A percentile compares a stretch with the other conserved stretches of the same genome.
Evolutionary conservation across 345 rosid genomes (phyloP).

Genomic region (Citropsis articulata): DNA sequence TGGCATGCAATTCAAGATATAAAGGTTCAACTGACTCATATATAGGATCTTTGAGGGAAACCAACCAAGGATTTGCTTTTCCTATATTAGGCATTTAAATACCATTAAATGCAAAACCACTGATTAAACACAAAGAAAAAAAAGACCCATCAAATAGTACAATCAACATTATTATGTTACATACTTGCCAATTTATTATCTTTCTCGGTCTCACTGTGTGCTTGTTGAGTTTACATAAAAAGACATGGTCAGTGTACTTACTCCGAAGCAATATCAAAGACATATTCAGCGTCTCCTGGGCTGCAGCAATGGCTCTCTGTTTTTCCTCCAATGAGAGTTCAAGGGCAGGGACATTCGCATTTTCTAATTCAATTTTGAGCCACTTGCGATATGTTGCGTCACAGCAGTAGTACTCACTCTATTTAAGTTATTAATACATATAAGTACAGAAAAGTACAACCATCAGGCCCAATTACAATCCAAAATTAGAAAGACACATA

Average conservation of each 20-base stretch:
- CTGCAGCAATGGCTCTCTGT: constrained; percentile 57
- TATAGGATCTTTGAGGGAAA: constrained; percentile 51
- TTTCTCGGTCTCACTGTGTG: background rate
- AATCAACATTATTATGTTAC: background rate
- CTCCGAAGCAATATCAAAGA: constrained; percentile 65
- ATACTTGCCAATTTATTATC: background rate
- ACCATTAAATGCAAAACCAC: constrained; percentile 17
- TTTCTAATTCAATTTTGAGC: constrained; percentile 80
- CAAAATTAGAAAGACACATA: background rate
- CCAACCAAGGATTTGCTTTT: constrained; percentile 70
- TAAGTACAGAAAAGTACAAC: constrained; percentile 2
- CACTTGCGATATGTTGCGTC: constrained; percentile 95
- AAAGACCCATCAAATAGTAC: background rate
- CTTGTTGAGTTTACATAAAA: background rate
- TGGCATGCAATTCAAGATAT: constrained; percentile 76
- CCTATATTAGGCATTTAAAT: constrained; percentile 40
- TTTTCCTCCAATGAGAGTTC: constrained; percentile 82
- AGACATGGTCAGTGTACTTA: constrained; percentile 33
- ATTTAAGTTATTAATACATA: constrained; percentile 14
- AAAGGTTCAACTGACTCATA: constrained; percentile 47
- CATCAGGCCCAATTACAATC: background rate
- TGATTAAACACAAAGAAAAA: background rate
- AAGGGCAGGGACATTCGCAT: constrained; percentile 58
- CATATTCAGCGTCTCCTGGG: constrained; percentile 61
- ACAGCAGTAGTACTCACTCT: constrained; percentile 94